A percentile compares a stretch with the other conserved stretches of the same genome.
These are phyloP conservation scores for Taphrina communis DNA, from an alignment of 1,139 yeast genomes.

Conservation along the genomic window DNA sequence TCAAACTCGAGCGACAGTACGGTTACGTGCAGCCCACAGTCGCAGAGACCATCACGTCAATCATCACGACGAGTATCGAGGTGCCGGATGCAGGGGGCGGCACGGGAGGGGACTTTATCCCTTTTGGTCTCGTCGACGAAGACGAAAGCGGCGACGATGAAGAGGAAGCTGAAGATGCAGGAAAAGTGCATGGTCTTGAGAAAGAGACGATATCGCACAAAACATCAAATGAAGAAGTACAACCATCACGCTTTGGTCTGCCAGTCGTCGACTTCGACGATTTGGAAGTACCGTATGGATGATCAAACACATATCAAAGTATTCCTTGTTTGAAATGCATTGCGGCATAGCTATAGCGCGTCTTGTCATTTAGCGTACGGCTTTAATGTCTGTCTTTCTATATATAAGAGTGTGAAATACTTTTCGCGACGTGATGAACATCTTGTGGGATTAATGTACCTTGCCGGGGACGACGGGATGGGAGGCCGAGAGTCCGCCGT, in stretches of 20 bases:
- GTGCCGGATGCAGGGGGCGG: background rate
- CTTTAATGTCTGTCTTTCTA: background rate
- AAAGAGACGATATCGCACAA: background rate
- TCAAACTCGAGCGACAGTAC: conserved; percentile 18
- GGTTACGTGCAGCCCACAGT: background rate
- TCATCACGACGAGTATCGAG: background rate
- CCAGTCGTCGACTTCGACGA: conserved; percentile 37
- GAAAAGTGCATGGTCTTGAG: background rate
- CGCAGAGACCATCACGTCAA: background rate
- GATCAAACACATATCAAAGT: too few species aligned
- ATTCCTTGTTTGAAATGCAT: background rate
- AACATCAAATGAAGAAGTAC: background rate
- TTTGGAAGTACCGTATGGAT: conserved; percentile 19
- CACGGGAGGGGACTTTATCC: conserved; percentile 29
- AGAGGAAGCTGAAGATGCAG: conserved; percentile 8
- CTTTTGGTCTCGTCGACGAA: conserved; percentile 12
- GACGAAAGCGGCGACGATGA: conserved; percentile 26
- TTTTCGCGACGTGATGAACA: background rate
- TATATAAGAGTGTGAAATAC: background rate
- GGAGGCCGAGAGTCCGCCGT: conserved; percentile 44
- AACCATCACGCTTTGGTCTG: conserved; percentile 5
- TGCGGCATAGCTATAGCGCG: background rate
- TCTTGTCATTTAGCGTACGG: background rate
- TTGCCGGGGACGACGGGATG: conserved; percentile 44
- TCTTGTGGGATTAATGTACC: conserved; percentile 13